A percentile compares a stretch with the other conserved stretches of the same genome.
These are phyloP conservation scores for Russula vinacea DNA, from an alignment of 768 basidiomycete species.

Conservation along the genomic window DNA sequence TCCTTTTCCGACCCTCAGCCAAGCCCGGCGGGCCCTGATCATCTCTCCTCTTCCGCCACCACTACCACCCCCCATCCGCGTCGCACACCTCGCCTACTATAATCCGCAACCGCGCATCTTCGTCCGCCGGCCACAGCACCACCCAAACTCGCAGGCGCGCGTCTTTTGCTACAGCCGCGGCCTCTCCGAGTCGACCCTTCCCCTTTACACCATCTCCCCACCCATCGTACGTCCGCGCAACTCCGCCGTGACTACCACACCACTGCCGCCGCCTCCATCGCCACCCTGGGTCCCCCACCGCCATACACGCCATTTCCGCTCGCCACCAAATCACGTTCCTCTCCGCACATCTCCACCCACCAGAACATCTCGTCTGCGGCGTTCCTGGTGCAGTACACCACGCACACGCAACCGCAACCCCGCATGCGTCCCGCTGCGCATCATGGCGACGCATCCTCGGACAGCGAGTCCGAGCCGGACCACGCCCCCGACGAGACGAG, in stretches of 20 bases:
- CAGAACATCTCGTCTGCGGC: constrained; percentile 22
- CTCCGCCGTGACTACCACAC: neutral
- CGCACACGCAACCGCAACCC: constrained; percentile 4
- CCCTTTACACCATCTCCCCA: constrained; percentile 21
- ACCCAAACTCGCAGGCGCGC: constrained; percentile 23
- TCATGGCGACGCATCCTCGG: constrained; percentile 11
- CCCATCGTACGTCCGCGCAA: constrained; percentile 17
- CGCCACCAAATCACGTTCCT: constrained; percentile 26
- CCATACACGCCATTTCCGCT: constrained; percentile 21
- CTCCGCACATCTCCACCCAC: constrained; percentile 23
- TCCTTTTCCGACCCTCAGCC: neutral
- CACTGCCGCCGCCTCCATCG: neutral
- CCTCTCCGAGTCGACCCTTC: constrained; percentile 16
- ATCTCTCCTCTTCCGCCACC: neutral
- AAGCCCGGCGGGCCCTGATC: neutral
- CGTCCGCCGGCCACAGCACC: neutral
- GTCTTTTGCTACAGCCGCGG: constrained; percentile 13
- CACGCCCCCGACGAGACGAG: neutral
- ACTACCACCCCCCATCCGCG: neutral
- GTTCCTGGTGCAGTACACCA: constrained; percentile 23
- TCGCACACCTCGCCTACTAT: neutral
- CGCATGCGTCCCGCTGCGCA: constrained; percentile 17
- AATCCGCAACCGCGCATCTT: constrained; percentile 9
- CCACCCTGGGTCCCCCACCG: constrained; percentile 22
- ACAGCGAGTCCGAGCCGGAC: constrained; percentile 26